A percentile compares a stretch with the other conserved stretches of the same genome.
These are phyloP conservation scores for Geopyxis carbonaria DNA, from an alignment of 495 filamentous ascomycete genomes.

Conservation along the genomic window DNA sequence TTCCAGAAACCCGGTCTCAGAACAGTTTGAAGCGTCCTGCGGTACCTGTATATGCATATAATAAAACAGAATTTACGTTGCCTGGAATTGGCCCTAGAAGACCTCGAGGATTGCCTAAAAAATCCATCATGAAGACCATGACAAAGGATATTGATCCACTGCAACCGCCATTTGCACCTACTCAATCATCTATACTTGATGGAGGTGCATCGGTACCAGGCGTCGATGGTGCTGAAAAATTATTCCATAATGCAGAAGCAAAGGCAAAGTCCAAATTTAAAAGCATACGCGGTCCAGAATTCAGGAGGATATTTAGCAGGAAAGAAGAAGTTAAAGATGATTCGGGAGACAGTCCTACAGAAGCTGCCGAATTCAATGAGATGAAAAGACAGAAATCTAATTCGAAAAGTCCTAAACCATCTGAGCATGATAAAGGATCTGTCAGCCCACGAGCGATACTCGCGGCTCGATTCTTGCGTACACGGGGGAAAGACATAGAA, in stretches of 20 bases:
- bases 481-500: constrained; percentile 6
- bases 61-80: not conserved
- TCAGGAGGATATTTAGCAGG: constrained; percentile 1
- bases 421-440: not conserved
- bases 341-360: constrained; percentile 2
- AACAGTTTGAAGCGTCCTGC: not conserved
- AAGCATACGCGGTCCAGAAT: not conserved
- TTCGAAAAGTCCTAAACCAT: not conserved
- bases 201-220: not conserved
- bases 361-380: constrained; percentile 5
- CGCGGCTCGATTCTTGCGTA: not conserved
- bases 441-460: constrained; percentile 1
- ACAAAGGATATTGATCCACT: not conserved
- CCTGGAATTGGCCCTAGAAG: not conserved
- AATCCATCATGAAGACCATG: not conserved
- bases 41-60: not conserved
- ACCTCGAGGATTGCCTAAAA: not conserved
- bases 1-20: no score
- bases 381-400: constrained; percentile 4
- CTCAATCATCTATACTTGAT: not conserved
- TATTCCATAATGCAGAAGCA: not conserved
- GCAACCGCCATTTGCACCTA: not conserved
- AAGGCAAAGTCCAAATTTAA: constrained; percentile 4
- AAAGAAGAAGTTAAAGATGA: constrained; percentile 1
- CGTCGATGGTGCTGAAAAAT: not conserved